These are phyloP conservation scores for Solanum chacoense DNA, from an alignment of 305 asterid species.

Conservation along the genomic window DNA sequence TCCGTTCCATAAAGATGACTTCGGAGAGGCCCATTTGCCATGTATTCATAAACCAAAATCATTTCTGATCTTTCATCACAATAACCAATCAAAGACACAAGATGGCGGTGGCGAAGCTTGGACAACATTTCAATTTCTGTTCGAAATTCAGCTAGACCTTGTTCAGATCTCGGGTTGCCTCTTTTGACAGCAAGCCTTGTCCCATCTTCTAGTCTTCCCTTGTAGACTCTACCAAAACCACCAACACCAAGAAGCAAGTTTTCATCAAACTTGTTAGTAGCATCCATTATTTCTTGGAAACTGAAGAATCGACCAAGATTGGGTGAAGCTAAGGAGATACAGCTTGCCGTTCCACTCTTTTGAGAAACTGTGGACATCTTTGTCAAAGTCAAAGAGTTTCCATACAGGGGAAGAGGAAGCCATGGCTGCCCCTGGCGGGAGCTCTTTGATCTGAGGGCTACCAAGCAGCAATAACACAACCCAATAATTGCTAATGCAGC, in stretches of 20 bases:
- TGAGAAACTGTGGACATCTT: slow-evolving; percentile 85
- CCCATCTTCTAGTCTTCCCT: slow-evolving; percentile 88
- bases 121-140: slow-evolving; percentile 97
- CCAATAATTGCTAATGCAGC: slow-evolving; percentile 43
- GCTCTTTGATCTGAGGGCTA: slow-evolving; percentile 54
- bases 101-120: slow-evolving; percentile 95
- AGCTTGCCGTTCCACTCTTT: slow-evolving; percentile 88
- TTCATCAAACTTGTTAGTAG: slow-evolving; percentile 86
- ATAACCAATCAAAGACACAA: slow-evolving; percentile 92
- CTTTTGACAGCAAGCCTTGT: slow-evolving; percentile 83
- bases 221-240: slow-evolving; percentile 96
- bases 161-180: slow-evolving; percentile 96
- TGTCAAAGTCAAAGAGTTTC: slow-evolving; percentile 75
- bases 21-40: slow-evolving; percentile 98
- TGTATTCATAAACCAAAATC: slow-evolving; percentile 91
- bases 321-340: slow-evolving; percentile 73
- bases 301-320: slow-evolving; percentile 76
- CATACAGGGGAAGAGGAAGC: slow-evolving; percentile 85
- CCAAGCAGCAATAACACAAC: slow-evolving; percentile 55
- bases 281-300: slow-evolving; percentile 83
- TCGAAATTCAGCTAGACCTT: slow-evolving; percentile 91
- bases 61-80: slow-evolving; percentile 96
- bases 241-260: slow-evolving; percentile 92
- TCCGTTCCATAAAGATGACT: slow-evolving; percentile 93
- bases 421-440: slow-evolving; percentile 56